Conservation (phyloP, 371 early-diverging fungal species). For the Mortierella sp. region DNA sequence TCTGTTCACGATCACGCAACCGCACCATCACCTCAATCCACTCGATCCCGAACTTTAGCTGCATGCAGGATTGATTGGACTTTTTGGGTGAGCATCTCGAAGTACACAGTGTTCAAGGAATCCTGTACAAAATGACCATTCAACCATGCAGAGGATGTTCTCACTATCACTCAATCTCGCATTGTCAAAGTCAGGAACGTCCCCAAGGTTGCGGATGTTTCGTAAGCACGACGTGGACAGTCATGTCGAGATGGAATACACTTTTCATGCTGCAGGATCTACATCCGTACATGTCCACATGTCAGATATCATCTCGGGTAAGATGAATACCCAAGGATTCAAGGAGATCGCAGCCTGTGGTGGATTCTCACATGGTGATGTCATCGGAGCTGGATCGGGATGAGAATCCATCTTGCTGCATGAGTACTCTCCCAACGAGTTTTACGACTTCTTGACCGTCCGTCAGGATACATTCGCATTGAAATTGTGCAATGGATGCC, state of each 20-base stretch:
- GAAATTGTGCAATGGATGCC: slow-evolving; percentile 98
- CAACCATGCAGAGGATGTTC: slow-evolving; percentile 68
- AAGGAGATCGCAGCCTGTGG: slow-evolving; percentile 94
- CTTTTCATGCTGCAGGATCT: slow-evolving; percentile 94
- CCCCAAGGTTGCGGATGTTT: slow-evolving; percentile 92
- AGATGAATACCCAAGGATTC: slow-evolving; percentile 75
- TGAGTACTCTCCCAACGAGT: slow-evolving; percentile 74
- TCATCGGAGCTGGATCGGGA: slow-evolving; percentile 95
- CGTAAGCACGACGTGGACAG: slow-evolving; percentile 98
- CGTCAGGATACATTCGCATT: slow-evolving; percentile 92
- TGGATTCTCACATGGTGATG: slow-evolving; percentile 98
- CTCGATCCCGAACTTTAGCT: too few species aligned
- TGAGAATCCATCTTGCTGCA: slow-evolving; percentile 93
- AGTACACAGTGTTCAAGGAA: neutral
- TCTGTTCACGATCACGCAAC: too few species aligned
- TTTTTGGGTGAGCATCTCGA: too few species aligned
- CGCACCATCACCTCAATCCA: too few species aligned
- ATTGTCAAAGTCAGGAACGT: slow-evolving; percentile 46
- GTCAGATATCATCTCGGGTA: slow-evolving; percentile 89
- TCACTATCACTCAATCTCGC: slow-evolving; percentile 17
- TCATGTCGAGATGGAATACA: slow-evolving; percentile 93
- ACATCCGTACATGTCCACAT: slow-evolving; percentile 95
- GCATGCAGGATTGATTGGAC: too few species aligned
- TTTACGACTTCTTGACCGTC: slow-evolving; percentile 80
- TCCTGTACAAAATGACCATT: slow-evolving; percentile 76